Evolutionary conservation across 2,329 filamentous ascomycete species (phyloP), one percentile per base, ranked within the genome.

Genomic region (Ophiocordyceps camponoti-rufipedis): DNA sequence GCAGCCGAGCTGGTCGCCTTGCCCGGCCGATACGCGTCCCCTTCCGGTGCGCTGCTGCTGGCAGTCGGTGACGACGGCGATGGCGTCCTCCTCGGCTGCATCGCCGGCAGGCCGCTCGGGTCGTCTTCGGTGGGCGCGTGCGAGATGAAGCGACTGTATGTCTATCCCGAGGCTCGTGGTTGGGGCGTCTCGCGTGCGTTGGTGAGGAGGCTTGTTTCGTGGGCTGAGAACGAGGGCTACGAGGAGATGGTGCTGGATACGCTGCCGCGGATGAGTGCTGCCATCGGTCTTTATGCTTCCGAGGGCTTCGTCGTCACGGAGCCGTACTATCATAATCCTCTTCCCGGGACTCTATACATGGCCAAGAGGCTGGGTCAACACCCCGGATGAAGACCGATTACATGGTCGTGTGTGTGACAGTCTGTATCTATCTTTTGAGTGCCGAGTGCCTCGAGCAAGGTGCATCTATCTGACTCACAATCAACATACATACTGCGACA

Each of bases 111-210:
- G 8, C 50, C 55, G 3, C 35, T 57, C 19, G 40, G 48, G 2
- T 43, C 56, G 0, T 47, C 50, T 5, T 48, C 1, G 29, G 29
- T 23, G 43, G 38, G 3, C 46, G 29, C 6, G 14, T 55, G 55
- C 28, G 56, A 58, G 35, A 42, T 58, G 16, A 58, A 57, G 38
- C 47, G 55, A 9, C 48, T 58, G 2, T 58, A 53, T 41, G 51
- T 58, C 5, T 56, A 56, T 16, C 55, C 56, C 0, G 54, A 51
- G 35, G 54, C 52, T 3, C 46, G 55, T 12, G 56, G 55, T 5
- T 47, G 53, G 7, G 50, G 48, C 3, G 49, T 56, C 16, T 54
- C 54, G 0, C 47, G 49, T n/a, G 48, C 41, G 2, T 38, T 58
- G 35, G 39, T 57, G 4, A 41, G 35, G 2, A 52, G 56, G 41